phyloP scores from a whole-genome alignment of 176 grass and related monocot genomes.

The Thalia dealbata region DNA sequence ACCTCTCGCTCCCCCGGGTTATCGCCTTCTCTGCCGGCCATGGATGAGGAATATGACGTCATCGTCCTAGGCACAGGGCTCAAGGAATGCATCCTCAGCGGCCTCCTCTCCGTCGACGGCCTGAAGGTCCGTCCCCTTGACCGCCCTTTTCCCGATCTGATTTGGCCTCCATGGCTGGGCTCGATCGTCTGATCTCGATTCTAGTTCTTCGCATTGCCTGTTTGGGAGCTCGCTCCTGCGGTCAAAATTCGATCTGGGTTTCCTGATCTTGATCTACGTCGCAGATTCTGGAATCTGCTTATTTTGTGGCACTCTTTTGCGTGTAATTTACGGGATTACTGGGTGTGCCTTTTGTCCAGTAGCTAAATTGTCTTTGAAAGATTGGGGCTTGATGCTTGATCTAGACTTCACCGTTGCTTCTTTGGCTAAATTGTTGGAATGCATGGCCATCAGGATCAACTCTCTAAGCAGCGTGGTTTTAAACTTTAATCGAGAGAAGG shows the following conservation, averaged over 20 bases:
- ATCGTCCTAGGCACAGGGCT: slow-evolving; percentile 88
- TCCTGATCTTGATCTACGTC: neutral
- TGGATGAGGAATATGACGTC: slow-evolving; percentile 98
- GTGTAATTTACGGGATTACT: neutral
- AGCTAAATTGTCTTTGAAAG: neutral
- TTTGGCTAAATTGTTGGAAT: neutral
- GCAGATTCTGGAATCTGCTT: neutral
- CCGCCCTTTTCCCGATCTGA: neutral
- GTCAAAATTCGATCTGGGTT: neutral
- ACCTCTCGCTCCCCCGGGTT: neutral
- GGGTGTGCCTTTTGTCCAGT: neutral
- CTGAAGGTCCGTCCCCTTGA: slow-evolving; percentile 53
- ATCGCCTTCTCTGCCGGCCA: slow-evolving; percentile 11
- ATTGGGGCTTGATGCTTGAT: neutral
- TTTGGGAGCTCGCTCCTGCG: neutral
- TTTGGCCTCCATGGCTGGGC: neutral
- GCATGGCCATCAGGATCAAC: neutral
- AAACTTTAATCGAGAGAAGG: neutral
- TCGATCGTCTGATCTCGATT: neutral
- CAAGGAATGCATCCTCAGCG: slow-evolving; percentile 97
- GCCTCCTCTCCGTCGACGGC: slow-evolving; percentile 89
- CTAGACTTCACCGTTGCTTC: neutral
- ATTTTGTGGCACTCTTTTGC: neutral
- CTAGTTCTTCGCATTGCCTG: neutral
- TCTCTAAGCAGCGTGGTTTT: neutral